Conservation (phyloP, 306 rosid species). For the Cucurbita maxima region DNA sequence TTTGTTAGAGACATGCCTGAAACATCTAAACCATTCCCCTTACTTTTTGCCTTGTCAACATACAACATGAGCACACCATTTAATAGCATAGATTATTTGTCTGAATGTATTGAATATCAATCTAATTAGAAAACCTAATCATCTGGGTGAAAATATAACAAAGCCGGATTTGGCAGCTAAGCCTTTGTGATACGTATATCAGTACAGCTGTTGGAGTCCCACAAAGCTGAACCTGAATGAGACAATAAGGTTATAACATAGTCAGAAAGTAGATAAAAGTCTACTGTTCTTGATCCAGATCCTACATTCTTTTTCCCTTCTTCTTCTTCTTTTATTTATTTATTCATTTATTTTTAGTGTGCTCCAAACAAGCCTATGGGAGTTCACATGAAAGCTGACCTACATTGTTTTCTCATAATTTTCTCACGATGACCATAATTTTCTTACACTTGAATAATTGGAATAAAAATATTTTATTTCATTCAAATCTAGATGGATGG, state of each 20-base stretch:
- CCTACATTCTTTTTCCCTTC: background rate
- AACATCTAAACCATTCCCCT: background rate
- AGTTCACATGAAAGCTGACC: slow-evolving; percentile 3
- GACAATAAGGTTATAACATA: background rate
- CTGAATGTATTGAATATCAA: background rate
- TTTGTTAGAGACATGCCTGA: background rate
- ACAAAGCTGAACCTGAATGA: background rate
- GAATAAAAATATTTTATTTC: no score
- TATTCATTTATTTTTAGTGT: background rate
- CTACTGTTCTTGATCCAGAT: background rate
- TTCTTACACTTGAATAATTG: no score
- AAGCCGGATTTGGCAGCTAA: background rate
- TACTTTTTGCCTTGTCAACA: background rate
- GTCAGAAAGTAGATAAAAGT: background rate
- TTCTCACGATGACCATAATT: no score
- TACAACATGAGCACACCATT: background rate
- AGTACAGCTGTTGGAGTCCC: slow-evolving; percentile 4
- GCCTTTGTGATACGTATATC: background rate
- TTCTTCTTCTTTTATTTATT: background rate
- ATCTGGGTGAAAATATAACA: background rate
- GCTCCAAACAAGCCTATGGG: slow-evolving; percentile 1
- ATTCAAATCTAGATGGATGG: no score
- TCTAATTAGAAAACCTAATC: background rate
- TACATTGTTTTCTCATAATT: background rate
- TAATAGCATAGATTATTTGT: background rate